Base-by-base conservation (phyloP, 1,284 basidiomycete genomes). In the Peniophora sp. region DNA sequence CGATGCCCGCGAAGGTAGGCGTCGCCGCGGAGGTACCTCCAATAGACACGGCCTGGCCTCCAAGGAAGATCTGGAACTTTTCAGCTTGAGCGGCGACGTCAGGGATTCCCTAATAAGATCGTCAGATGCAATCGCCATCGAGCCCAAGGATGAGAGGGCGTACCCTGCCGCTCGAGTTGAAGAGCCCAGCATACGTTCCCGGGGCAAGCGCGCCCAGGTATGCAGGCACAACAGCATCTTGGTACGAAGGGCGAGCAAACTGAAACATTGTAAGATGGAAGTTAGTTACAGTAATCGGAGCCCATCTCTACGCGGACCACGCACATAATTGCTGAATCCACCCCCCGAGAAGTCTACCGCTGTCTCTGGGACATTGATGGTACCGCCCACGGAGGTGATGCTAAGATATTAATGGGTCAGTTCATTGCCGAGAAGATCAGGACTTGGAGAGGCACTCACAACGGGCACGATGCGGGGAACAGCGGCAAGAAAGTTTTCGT, bases 331-430 rank as follows among this genome's bases (percentile, higher is more conserved):
- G 15, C 37, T 41, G 23, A 45, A 45, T 15, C 43, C 43, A 6
- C 43, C 43, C 3, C 43, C 43, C 20, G 43, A 45, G n/a, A 45
- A 24, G 23, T 24, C 23, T 15, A n/a, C 43, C 12, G 11, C 59
- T 76, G 73, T 47, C 74, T 73, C 22, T 65, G 60, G 0, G 78
- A 67, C 37, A 84, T 62, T 20, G 74, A 73, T 64, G 71, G 74
- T 64, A 83, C 80, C 55, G 83, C 83, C 36, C 84, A 65, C 43
- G 35, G 83, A 70, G 3, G 81, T 60, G 56, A 85, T 69, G 24
- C 83, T 66, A 18, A 66, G 79, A 5, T 43, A 2, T 39, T 23
- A 18, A 24, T 15, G 22, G n/a, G n/a, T n/a, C n/a, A n/a, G n/a
- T n/a, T n/a, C n/a, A n/a, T n/a, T n/a, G 79, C 79, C 47, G 78